Evolutionary conservation across 495 filamentous ascomycete species (phyloP), one percentile per base, ranked within the genome.

Genomic region (Sordaria brevicollis): DNA sequence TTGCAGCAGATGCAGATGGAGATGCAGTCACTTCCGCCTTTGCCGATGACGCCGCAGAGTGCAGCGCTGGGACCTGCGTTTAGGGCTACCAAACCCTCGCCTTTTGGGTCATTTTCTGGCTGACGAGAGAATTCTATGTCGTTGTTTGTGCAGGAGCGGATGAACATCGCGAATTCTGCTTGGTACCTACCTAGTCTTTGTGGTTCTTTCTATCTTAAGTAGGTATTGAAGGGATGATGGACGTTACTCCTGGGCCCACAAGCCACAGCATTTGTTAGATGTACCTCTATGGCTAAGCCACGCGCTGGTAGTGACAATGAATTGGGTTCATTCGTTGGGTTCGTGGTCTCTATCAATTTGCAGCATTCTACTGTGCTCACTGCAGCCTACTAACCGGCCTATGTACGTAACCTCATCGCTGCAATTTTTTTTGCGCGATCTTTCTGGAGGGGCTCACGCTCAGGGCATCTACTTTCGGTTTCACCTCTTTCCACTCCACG

Each of bases 51-150:
- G 35, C 91, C 91, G 6, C 80, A 92, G 65, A 92, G 89, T 73
- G 91, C 91, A 8, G 91, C 91, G 15, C 83, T 94, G 4, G 91
- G 92, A 11, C 89, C 72, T 25, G 74, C 74, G 3, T 69, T 73
- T 25, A 89, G 21, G 90, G 74, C 74, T 3, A 75, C 74, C 35
- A 71, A 68, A 38, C 70, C 70, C 21, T 70, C 72, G n/a, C 68
- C 70, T 13, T 54, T 54, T 34, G 67, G 41, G 70, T 62, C 70
- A 6, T 71, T 57, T 17, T 62, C 49, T 9, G 25, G 25, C 11
- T 57, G 1, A 29, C 7, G 1, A 11, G 2, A 2, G 19, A 2
- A 21, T 13, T 9, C 13, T 10, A 54, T 2, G 6, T 5, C 10
- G 25, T 54, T 2, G n/a, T 4, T 2, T 3, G 9, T n/a, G 43